These are phyloP conservation scores for Yamadazyma blattariae DNA, from an alignment of 1,139 yeast genomes.

Conservation along the genomic window DNA sequence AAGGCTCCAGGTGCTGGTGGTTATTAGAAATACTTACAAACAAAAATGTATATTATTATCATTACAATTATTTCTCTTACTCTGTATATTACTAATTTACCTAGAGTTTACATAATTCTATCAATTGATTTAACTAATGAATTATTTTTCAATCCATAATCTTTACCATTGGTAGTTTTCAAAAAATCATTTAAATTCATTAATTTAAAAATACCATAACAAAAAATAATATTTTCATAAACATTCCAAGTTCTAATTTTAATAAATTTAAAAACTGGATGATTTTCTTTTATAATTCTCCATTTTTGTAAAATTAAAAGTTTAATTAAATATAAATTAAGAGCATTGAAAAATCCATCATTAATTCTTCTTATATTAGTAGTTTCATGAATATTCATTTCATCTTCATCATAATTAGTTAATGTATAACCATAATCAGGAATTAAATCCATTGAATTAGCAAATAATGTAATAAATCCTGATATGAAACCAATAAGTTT, in stretches of 20 bases:
- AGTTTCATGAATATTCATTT: slow-evolving; percentile 10
- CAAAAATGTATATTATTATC: slow-evolving; percentile 3
- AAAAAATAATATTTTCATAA: slow-evolving; percentile 35
- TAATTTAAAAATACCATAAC: slow-evolving; percentile 37
- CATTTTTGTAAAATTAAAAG: slow-evolving; percentile 40
- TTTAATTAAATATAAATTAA: slow-evolving; percentile 34
- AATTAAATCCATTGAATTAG: slow-evolving; percentile 24
- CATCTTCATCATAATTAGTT: slow-evolving; percentile 12
- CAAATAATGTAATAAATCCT: slow-evolving; percentile 28
- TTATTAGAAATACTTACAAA: slow-evolving; percentile 16
- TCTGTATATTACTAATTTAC: not conserved
- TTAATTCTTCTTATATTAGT: slow-evolving; percentile 24
- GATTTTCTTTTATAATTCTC: slow-evolving; percentile 41
- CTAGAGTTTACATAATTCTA: slow-evolving; percentile 18
- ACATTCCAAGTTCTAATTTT: slow-evolving; percentile 29
- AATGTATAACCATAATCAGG: slow-evolving; percentile 24
- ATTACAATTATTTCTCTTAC: not conserved
- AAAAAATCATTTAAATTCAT: slow-evolving; percentile 40
- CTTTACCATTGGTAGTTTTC: slow-evolving; percentile 16
- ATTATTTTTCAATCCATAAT: slow-evolving; percentile 17
- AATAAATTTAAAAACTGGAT: slow-evolving; percentile 29
- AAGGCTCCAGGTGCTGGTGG: slow-evolving; percentile 65
- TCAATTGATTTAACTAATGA: slow-evolving; percentile 19
- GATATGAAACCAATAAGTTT: slow-evolving; percentile 35
- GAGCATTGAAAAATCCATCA: slow-evolving; percentile 25